phyloP scores from a whole-genome alignment of 202 grass and related monocot genomes.

The Eragrostis tef region DNA sequence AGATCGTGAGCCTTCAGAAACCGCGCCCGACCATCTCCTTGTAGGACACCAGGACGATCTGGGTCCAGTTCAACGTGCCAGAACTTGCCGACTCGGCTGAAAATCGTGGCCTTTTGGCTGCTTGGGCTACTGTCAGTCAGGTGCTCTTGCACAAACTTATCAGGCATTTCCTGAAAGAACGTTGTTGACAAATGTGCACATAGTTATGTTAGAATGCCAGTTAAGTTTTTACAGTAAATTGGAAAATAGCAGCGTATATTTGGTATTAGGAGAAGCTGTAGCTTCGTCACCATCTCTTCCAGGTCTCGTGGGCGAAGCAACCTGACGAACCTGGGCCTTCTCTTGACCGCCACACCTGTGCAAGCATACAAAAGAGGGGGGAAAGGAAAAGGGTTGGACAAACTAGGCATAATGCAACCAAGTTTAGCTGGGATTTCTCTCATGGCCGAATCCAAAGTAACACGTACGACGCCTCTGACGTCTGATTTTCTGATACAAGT shows the following conservation, averaged over 20 bases:
- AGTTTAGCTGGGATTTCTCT: neutral
- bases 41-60: neutral
- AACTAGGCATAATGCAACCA: neutral
- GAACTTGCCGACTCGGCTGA: conserved; percentile 26
- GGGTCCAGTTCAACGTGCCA: conserved; percentile 33
- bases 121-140: neutral
- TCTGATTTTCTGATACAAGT: neutral
- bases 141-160: conserved; percentile 46
- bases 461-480: neutral
- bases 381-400: neutral
- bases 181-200: neutral
- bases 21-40: conserved; percentile 26
- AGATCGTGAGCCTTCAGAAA: conserved; percentile 48
- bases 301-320: conserved; percentile 14
- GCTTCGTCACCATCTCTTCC: conserved; percentile 42
- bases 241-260: neutral
- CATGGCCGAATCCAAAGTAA: neutral
- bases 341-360: conserved; percentile 29
- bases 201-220: neutral
- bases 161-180: conserved; percentile 45
- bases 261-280: neutral
- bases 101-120: conserved; percentile 21
- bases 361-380: neutral
- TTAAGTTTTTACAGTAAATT: neutral
- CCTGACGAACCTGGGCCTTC: conserved; percentile 47